Conservation (phyloP, 148 eudicot species). For the Silene uniflora region DNA sequence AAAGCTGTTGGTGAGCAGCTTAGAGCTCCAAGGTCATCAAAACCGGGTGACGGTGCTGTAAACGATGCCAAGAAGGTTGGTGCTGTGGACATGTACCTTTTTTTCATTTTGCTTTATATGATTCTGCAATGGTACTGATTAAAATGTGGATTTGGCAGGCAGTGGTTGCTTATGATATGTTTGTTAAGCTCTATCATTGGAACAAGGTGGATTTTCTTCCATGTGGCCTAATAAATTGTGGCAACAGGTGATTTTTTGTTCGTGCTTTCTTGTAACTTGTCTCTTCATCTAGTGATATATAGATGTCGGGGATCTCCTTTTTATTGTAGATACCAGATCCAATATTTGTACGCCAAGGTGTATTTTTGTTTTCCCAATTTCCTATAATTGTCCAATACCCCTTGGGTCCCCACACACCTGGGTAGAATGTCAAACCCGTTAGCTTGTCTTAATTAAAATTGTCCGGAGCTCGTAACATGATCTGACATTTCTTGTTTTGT, state of each 20-base stretch:
- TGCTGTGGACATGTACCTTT: conserved; percentile 6
- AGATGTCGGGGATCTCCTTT: neutral
- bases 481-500: neutral
- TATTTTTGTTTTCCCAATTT: neutral
- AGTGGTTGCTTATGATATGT: conserved; percentile 63
- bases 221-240: conserved; percentile 68
- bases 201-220: conserved; percentile 71
- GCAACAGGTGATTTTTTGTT: conserved; percentile 61
- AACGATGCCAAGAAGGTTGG: conserved; percentile 53
- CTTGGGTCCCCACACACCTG: neutral
- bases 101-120: conserved; percentile 7
- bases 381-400: neutral
- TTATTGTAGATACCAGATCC: neutral
- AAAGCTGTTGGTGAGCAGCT: conserved; percentile 45
- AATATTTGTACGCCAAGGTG: neutral
- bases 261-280: neutral
- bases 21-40: conserved; percentile 36
- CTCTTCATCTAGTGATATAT: neutral
- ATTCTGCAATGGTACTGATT: conserved; percentile 17
- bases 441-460: neutral
- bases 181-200: conserved; percentile 85
- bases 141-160: conserved; percentile 47
- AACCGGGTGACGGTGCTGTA: conserved; percentile 34
- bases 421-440: neutral
- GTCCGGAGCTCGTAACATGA: neutral